Base-by-base conservation (phyloP, 306 rosid genomes). In the Pyrus betulifolia region DNA sequence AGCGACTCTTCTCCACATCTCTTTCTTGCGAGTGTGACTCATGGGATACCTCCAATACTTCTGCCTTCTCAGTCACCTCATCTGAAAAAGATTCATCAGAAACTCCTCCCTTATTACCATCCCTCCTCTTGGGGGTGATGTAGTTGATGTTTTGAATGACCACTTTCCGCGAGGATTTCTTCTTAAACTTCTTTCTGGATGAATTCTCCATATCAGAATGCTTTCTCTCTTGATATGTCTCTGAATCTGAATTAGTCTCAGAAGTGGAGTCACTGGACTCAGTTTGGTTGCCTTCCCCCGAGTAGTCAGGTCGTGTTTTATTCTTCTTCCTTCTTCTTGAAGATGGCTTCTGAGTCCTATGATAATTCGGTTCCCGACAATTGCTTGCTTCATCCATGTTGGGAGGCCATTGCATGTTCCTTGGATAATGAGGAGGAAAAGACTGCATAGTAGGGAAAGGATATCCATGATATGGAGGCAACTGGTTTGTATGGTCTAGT, bases 81-180 rank as follows among this genome's bases (percentile, higher is more conserved):
- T 83, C 84, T 8, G 40, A 21, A 74, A 80, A 76, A 44, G 89
- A 85, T 51, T 78, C 91, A 83, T 82, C 87, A 30, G 88, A 82
- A 74, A 11, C 84, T 76, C 85, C 74, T 40, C 75, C 86, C 65
- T 87, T 86, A 44, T 83, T 85, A 54, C 89, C 89, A 84, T 85
- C 85, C 78, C 82, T 89, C 82, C 80, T 83, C 72, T 87, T 89
- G 10, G 91, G 91, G 67, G 89, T 84, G 79, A 89, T 84, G 85
- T 89, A 89, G 81, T 89, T 87, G 79, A 89, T 89, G 73, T 89
- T 89, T 69, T 87, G 88, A 87, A 89, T 89, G 68, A 87, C 88
- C 78, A 87, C 89, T 59, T 87, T 87, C 71, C 91, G 76, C 25
- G 88, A 78, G 71, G 90, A 87, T 72, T 82, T 85, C 75, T 84